Evolutionary conservation across 805 yeast genomes (phyloP), one percentile per base, ranked within the genome.

Genomic region (Zygosaccharomyces pseudorouxii): DNA sequence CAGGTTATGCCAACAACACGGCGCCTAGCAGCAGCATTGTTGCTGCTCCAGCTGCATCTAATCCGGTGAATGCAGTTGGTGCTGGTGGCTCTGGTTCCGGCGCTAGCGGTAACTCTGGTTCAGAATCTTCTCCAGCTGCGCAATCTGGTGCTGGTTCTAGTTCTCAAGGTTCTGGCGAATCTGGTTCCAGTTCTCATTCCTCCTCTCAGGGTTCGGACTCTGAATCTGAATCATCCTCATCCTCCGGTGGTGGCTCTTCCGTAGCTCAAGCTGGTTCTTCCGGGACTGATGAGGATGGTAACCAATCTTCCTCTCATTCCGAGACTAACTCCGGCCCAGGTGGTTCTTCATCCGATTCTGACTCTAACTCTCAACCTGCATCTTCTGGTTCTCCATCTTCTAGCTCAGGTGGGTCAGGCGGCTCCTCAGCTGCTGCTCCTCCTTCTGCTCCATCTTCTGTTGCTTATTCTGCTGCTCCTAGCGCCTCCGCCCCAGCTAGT

Each of bases 391-490:
- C 42, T 19, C 29, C 42, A 25, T 25, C 28, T 25, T 25, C 27
- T 25, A 22, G 23, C 6, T 22, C 23, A 6, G 23, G 23, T 22
- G 23, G 23, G 6, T 22, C 23, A 12, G 22, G 5, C 12, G 41
- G 29, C 12, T 35, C 47, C 9, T 19, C 46, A 11, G 12, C 45
- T 22, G 30, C 41, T 12, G 18, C 30, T 38, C 18, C 29, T 38
- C n/a, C 30, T 2, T 27, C 23, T 36, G 16, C 39, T 20, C 22
- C 22, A 20, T 20, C 22, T 35, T 11, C 22, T 4, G 38, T 5
- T 16, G 20, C 28, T 9, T 14, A 30, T 19, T 27, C 30, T 45
- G 30, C 48, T 19, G 41, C 33, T 30, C 33, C 53, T 33, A 36
- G 48, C 10, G 35, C 42, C 11, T 31, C 45, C 12, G 35, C 37